Base-by-base conservation (phyloP, 352 stramenopile species). In the Pythium utonaiense region DNA sequence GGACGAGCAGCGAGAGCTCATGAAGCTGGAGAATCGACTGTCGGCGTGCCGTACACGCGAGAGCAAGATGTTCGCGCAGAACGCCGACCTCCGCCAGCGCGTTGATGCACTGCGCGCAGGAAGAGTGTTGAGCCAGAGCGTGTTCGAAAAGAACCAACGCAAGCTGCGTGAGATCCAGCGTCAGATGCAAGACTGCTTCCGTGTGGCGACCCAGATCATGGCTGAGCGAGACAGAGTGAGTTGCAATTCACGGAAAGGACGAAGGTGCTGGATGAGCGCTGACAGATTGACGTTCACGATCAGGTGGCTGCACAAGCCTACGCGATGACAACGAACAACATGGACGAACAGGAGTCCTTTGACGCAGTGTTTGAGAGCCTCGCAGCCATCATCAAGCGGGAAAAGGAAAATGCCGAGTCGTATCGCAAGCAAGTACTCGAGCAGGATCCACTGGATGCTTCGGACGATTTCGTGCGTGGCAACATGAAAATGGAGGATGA, bases 401-500 rank as follows among this genome's bases (percentile, higher is more conserved):
- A 93, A 51, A 81, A 84, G 40, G 80, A 91, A 55, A 86, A 84
- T 36, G 80, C 83, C 1, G 83, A 93, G 53, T 36, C 71, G n/a
- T 93, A 91, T 49, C 72, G 83, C 17, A 93, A 89, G 51, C 78
- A 93, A 64, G 75, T 90, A 25, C 72, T 93, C 0, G 80, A 93
- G 57, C 74, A 86, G 24, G 82, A 91, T 25, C 75, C 79, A 2
- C 56, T 89, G 12, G 82, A 89, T n/a, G 50, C 80, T 3, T 63
- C 77, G 3, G 80, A 91, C 12, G 79, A 89, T 48, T 89, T 88
- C 62, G 69, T 83, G 42, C 82, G 82, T 25, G 82, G 82, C 10
- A 89, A 91, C 28, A 79, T 88, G 68, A 86, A 77, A 56, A 75
- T 91, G 13, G 80, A 93, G 24, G 83, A 93, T n/a, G 80, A 91